Conservation (phyloP, 176 grass and related monocot genomes). For the Bromus sterilis region DNA sequence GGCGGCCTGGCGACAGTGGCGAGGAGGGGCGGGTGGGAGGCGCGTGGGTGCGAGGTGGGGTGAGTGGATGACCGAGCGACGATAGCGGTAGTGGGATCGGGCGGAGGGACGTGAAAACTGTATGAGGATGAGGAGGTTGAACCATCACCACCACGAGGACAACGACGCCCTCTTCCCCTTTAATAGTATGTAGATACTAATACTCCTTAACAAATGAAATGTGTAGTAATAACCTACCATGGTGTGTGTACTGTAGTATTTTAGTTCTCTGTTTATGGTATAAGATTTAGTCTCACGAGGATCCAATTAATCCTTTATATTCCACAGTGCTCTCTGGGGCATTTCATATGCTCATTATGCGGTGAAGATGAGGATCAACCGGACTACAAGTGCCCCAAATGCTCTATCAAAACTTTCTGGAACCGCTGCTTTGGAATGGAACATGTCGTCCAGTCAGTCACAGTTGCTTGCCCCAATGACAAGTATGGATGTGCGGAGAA, state of each 20-base stretch:
- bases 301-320: background rate
- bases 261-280: background rate
- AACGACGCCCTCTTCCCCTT: too few relatives aligned
- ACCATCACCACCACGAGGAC: too few relatives aligned
- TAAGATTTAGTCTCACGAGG: background rate
- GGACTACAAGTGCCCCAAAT: background rate
- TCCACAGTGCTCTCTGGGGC: background rate
- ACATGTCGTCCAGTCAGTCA: background rate
- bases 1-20: too few relatives aligned
- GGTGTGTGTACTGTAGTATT: background rate
- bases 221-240: background rate
- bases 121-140: too few relatives aligned
- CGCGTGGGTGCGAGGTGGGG: too few relatives aligned
- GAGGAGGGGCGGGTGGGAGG: too few relatives aligned
- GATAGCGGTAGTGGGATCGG: too few relatives aligned
- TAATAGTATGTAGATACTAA: too few relatives aligned
- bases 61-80: too few relatives aligned
- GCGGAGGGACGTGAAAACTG: too few relatives aligned
- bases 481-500: slow-evolving; percentile 2
- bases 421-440: background rate
- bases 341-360: background rate
- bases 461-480: background rate
- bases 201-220: too few relatives aligned
- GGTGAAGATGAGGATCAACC: background rate
- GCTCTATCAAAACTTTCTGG: background rate